A percentile compares a stretch with the other conserved stretches of the same genome.
Evolutionary conservation across 2,329 filamentous ascomycete genomes (phyloP).

Genomic region (Cytospora piceae): DNA sequence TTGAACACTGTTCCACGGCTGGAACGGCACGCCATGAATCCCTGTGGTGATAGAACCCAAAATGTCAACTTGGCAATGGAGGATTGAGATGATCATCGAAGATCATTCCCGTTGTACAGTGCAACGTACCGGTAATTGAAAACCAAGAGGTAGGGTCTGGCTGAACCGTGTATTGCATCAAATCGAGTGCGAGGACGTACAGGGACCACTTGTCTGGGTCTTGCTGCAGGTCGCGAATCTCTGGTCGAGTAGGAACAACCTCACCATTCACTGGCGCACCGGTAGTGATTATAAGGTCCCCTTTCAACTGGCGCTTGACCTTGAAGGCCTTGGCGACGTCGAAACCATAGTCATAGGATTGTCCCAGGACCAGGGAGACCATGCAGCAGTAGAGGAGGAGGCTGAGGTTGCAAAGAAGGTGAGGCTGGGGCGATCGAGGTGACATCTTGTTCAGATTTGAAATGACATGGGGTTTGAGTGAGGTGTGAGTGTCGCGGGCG

Average conservation of each 20-base stretch:
- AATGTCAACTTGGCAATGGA: constrained; percentile 19
- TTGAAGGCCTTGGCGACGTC: constrained; percentile 43
- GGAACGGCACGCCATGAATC: constrained; percentile 77
- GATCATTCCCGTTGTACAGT: constrained; percentile 3
- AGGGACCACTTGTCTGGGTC: constrained; percentile 73
- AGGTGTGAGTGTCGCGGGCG: neutral
- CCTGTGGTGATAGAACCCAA: constrained; percentile 48
- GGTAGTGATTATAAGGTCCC: constrained; percentile 47
- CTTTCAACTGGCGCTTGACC: constrained; percentile 43
- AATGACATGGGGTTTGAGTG: neutral
- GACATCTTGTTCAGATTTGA: constrained; percentile 13
- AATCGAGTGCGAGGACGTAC: constrained; percentile 74
- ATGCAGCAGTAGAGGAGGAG: constrained; percentile 28
- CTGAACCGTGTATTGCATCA: constrained; percentile 71
- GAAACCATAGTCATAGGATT: constrained; percentile 57
- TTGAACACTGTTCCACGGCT: constrained; percentile 56
- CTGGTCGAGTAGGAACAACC: constrained; percentile 56
- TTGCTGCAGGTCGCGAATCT: constrained; percentile 68
- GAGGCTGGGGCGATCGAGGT: neutral
- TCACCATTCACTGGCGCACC: constrained; percentile 42
- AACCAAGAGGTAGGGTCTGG: constrained; percentile 72
- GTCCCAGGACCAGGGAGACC: constrained; percentile 28
- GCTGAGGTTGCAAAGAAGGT: constrained; percentile 21
- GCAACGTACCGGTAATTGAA: constrained; percentile 68
- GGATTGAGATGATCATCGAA: constrained; percentile 12